Evolutionary conservation across 139 green algal species (phyloP), one percentile per base, ranked within the genome.

Genomic region (Diplosphaera chodatii): DNA sequence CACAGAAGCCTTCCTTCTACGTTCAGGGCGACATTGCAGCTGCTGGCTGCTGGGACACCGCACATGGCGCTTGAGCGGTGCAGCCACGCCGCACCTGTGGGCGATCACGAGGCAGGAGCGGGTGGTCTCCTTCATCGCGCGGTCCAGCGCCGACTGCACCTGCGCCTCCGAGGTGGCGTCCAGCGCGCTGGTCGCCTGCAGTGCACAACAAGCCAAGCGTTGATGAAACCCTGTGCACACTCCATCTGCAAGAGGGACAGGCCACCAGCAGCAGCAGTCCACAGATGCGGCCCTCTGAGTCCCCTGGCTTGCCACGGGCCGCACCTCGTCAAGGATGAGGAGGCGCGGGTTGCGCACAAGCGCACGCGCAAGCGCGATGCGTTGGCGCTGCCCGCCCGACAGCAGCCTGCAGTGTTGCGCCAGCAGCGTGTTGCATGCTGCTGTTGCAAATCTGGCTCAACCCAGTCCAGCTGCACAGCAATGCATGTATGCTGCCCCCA

Each of bases 51-150:
- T n/a, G n/a, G n/a, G n/a, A n/a, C n/a, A n/a, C n/a, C n/a, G n/a
- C n/a, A n/a, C n/a, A n/a, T n/a, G n/a, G 63, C 27, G n/a, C 28
- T 40, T 28, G 1, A 27, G 63, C 16, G 1, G 63, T 37, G 59
- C 20, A 22, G 6, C 28, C 27, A 20, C 1, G 31, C 25, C 4
- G 33, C 76, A 78, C 77, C 88, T 75, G 82, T 95, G 90, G 20
- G 90, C 90, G 27, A 95, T 93, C 34, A 95, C 82, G 28, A 94
- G 77, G 55, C 92, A 84, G 1, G 86, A 88, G 70, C 86, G 82
- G 13, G 74, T 71, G 18, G 65, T 65, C 2, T 55, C 40, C 48
- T 66, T 70, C 84, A 94, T 91, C 2, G 86, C 74, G 0, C 70
- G 31, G 69, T 95, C 89, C 66, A 95, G 84, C 16, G 88, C 87